These are phyloP conservation scores for Voacanga thouarsii DNA, from an alignment of 257 asterid species.

Conservation along the genomic window DNA sequence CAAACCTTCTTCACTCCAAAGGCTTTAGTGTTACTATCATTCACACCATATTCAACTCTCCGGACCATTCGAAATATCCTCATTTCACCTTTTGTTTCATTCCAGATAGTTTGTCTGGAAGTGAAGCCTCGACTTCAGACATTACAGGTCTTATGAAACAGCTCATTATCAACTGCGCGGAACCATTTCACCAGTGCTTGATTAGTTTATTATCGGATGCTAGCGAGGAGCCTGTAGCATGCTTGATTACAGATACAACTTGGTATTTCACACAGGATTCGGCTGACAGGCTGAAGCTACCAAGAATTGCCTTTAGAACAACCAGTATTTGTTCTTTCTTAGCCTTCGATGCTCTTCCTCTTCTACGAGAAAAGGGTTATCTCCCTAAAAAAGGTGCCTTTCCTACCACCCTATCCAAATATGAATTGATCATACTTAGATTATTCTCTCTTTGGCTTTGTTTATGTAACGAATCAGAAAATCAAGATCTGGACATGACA, in stretches of 20 bases:
- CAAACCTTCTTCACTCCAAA: conserved; percentile 16
- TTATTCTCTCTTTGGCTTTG: not conserved
- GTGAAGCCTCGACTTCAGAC: conserved; percentile 13
- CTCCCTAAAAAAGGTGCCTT: conserved; percentile 24
- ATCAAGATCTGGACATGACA: not conserved
- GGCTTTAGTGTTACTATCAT: conserved; percentile 20
- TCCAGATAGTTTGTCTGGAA: conserved; percentile 17
- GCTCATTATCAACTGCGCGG: conserved; percentile 12
- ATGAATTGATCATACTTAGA: too few species aligned
- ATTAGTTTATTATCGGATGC: conserved; percentile 6
- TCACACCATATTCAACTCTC: conserved; percentile 26
- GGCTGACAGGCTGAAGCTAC: conserved; percentile 17
- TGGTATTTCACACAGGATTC: conserved; percentile 20
- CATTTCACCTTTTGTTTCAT: conserved; percentile 21
- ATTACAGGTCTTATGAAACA: not conserved
- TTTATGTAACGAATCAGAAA: not conserved
- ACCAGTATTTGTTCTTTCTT: conserved; percentile 23
- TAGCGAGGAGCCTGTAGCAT: not conserved
- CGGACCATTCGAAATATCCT: conserved; percentile 17
- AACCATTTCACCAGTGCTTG: conserved; percentile 15
- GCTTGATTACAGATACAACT: conserved; percentile 20
- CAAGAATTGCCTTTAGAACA: conserved; percentile 31
- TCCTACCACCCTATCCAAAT: too few species aligned
- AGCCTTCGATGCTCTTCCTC: conserved; percentile 9
- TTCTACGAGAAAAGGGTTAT: conserved; percentile 21